A percentile compares a stretch with the other conserved stretches of the same genome.
Conservation (phyloP, 2,329 filamentous ascomycete species). For the Aspergillus sp. region DNA sequence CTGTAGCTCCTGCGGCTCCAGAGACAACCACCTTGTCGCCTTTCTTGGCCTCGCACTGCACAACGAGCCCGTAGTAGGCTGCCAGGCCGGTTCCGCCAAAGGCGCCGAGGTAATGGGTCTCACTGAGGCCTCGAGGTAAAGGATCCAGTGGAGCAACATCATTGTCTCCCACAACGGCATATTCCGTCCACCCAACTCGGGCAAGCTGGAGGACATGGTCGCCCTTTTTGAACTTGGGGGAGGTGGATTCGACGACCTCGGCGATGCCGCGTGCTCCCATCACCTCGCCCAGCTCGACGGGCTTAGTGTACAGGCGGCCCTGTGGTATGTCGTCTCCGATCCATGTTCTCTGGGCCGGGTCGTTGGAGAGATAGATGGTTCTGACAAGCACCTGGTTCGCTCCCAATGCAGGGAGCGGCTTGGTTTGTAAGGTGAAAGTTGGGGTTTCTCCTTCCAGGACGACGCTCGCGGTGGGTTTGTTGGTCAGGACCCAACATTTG, state of each 20-base stretch:
- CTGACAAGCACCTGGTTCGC: not conserved
- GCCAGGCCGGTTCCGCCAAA: not conserved
- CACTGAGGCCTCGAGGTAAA: not conserved
- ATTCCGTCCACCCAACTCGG: not conserved
- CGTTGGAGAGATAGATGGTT: not conserved
- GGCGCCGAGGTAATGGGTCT: not conserved
- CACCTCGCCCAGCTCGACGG: not conserved
- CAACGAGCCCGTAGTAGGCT: not conserved
- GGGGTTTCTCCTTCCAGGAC: not conserved
- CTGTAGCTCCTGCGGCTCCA: conserved; percentile 50
- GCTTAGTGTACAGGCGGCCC: not conserved
- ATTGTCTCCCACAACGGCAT: not conserved
- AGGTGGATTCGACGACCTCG: not conserved
- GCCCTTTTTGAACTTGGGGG: not conserved
- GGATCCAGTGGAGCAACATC: not conserved
- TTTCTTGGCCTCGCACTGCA: not conserved
- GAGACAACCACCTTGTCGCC: conserved; percentile 48
- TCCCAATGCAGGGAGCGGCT: not conserved
- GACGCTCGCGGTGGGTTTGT: not conserved
- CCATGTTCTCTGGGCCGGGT: not conserved
- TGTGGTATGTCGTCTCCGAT: not conserved
- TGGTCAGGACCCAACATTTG: not conserved
- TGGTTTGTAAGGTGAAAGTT: not conserved
- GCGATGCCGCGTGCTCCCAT: not conserved
- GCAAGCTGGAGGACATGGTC: not conserved